These are phyloP conservation scores for Sordaria brevicollis DNA, from an alignment of 495 filamentous ascomycete genomes.

Conservation along the genomic window DNA sequence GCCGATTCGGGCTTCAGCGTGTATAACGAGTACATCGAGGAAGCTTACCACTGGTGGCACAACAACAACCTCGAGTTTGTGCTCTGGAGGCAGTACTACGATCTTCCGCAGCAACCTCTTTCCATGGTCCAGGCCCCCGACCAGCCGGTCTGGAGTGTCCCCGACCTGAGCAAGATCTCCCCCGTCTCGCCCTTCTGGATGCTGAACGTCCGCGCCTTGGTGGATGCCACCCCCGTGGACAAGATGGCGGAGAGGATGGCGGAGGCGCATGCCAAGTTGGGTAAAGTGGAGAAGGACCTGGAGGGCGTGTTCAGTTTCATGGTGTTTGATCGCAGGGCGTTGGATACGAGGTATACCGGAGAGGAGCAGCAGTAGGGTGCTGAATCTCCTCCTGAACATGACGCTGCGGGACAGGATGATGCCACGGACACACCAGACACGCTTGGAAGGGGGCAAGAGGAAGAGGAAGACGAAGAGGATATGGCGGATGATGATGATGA, in stretches of 20 bases:
- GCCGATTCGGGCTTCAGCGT: conserved; percentile 6
- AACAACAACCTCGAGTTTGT: conserved; percentile 31
- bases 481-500: too few species aligned
- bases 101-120: conserved; percentile 15
- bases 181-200: conserved; percentile 23
- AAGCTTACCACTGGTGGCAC: conserved; percentile 32
- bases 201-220: conserved; percentile 28
- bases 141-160: conserved; percentile 4
- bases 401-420: too few species aligned
- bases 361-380: neutral
- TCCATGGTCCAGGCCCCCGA: conserved; percentile 4
- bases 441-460: too few species aligned
- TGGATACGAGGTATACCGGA: conserved; percentile 21
- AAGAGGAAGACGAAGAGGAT: neutral
- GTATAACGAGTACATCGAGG: conserved; percentile 30
- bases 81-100: conserved; percentile 15
- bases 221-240: conserved; percentile 27
- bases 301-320: conserved; percentile 35
- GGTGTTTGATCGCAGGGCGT: conserved; percentile 28
- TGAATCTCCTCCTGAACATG: neutral
- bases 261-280: conserved; percentile 26
- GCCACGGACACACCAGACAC: too few species aligned
- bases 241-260: conserved; percentile 23
- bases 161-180: conserved; percentile 9
- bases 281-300: conserved; percentile 22